Evolutionary conservation across 805 yeast species (phyloP), one percentile per base, ranked within the genome.

Genomic region (Candida khao-thaluensis): DNA sequence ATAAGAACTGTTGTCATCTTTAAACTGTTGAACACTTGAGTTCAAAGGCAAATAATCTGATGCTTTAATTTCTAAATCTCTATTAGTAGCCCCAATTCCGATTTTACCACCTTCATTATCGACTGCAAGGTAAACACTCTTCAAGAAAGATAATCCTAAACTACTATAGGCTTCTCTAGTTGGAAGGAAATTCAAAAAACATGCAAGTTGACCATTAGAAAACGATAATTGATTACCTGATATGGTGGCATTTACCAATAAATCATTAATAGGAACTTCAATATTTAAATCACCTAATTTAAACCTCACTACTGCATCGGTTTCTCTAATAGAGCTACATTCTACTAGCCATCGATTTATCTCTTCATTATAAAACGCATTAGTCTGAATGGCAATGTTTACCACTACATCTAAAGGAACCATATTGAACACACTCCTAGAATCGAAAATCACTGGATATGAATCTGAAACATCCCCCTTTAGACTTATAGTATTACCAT

Each of bases 351-450:
- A 85, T 12, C 71, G 51, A 17, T 62, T 64, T 5, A 67, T 51
- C 5, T 65, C 62, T 3, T 60, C 55, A 3, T 74, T 69, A 53
- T 76, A 85, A 45, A 69, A 74, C 0, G 91, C 91, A 51, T 81
- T 80, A 27, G 81, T 62, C 57, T 85, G 90, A 17, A 83, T 67
- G 0, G 90, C 87, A 21, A 85, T 58, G 48, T 75, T 76, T 36
- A 84, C 67, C 29, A 85, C 62, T 4, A 76, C 54, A 32, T 73
- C 71, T 28, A 72, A 59, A 0, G 91, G 91, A 24, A 85, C 54
- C 52, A 64, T 73, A 20, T 68, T 69, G 54, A 59, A 74, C 8
- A 57, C 45, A 28, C 71, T 63, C 40, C 86, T 65, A 1, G 85
- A 63, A 52, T 83, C 88, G 15, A 84, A 52, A 4, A 82, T 39